Base-by-base conservation (phyloP, 805 yeast species). In the Yamadazyma scolyti region DNA sequence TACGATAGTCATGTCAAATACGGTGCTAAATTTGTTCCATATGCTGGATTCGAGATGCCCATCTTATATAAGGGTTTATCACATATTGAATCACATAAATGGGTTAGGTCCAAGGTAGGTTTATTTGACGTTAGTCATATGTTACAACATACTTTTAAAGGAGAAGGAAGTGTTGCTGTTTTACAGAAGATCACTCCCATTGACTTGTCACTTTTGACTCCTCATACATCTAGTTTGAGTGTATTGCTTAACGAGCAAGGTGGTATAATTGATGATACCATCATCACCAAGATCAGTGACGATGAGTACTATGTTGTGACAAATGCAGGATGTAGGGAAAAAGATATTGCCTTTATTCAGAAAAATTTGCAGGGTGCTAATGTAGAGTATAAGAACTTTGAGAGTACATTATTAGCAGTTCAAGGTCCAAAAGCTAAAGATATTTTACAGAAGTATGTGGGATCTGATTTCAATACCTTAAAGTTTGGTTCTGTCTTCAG, bases 1-100 rank as follows among this genome's bases (percentile, higher is more conserved):
- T 77, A 82, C 54, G 87, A 82, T 36, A 68, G 87, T 15, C 97
- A 93, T 54, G 65, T 81, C 20, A 73, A 74, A 34, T 65, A 77
- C 27, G 90, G 88, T 5, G 98, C 88, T 9, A 88, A 84, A 34
- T 81, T 93, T 81, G 97, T 89, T 4, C 94, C 94, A 26, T 93
- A 85, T 60, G 97, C 97, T 11, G 96, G 96, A n/a, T 93, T 75
- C 50, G 75, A 81, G 27, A 90, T 93, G 97, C 98, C 98, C 2
- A 88, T 93, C 7, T 59, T 87, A 18, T 93, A 89, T 65, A 72
- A 76, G 42, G 79, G 71, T n/a, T 95, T 85, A 59, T 61, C 85
- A 2, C 97, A 90, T 56, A 78, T 87, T 23, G 95, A 88, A 39
- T 88, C 97, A 1, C 98, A 93, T 63, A 74, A 82, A 31, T 93